A percentile compares a stretch with the other conserved stretches of the same genome.
These are phyloP conservation scores for Pisolithus microcarpus DNA, from an alignment of 768 basidiomycete species.

Conservation along the genomic window DNA sequence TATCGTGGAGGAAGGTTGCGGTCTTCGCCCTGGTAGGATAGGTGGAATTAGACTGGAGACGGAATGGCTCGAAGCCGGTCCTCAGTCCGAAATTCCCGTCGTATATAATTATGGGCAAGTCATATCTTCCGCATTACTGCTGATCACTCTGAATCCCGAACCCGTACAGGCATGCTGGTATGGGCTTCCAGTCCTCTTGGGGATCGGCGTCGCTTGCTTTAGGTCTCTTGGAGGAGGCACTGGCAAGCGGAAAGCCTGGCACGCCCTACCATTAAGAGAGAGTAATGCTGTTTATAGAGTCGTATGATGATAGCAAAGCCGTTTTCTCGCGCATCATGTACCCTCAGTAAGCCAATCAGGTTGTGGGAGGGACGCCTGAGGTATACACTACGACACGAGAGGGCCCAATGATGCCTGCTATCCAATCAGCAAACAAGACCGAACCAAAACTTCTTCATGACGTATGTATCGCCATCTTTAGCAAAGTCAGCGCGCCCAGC, in stretches of 20 bases:
- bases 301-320: not conserved
- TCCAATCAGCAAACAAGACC: slow-evolving; percentile 38
- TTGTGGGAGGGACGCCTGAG: no score
- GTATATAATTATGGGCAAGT: slow-evolving; percentile 62
- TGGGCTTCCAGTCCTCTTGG: slow-evolving; percentile 61
- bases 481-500: slow-evolving; percentile 52
- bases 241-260: slow-evolving; percentile 13
- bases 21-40: slow-evolving; percentile 59
- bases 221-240: slow-evolving; percentile 37
- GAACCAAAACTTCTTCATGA: slow-evolving; percentile 70
- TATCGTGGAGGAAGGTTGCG: slow-evolving; percentile 48
- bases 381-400: not conserved
- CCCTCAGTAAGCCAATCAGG: no score
- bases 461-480: slow-evolving; percentile 75
- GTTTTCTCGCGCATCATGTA: not conserved
- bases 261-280: no score
- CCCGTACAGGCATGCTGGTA: slow-evolving; percentile 48
- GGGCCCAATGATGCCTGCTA: not conserved
- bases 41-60: slow-evolving; percentile 59
- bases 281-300: not conserved
- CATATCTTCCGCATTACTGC: not conserved
- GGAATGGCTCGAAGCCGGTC: slow-evolving; percentile 31
- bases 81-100: slow-evolving; percentile 35
- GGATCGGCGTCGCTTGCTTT: slow-evolving; percentile 49
- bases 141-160: not conserved